Percentiles rank a stretch among this genome's conserved stretches.
Evolutionary conservation across 2,329 filamentous ascomycete species (phyloP).

Genomic region (Cladosporium sp.): DNA sequence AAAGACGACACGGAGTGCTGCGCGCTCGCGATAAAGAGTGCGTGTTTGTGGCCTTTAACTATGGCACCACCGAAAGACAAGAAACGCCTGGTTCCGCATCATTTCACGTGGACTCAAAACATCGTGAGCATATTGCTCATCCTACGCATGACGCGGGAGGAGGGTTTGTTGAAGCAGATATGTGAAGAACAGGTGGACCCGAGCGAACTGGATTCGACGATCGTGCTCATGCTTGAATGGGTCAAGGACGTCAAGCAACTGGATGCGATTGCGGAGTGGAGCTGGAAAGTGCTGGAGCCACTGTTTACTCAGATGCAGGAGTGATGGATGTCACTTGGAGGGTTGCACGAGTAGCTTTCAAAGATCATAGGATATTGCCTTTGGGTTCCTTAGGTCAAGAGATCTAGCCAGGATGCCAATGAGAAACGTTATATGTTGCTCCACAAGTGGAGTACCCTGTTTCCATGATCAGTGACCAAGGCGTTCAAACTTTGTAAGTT

Average conservation of each 20-base stretch:
- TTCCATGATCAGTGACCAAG: too few species aligned
- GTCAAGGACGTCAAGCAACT: conserved; percentile 56
- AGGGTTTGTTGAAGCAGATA: conserved; percentile 56
- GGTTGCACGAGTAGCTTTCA: too few species aligned
- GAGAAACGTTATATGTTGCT: too few species aligned
- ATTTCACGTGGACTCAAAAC: conserved; percentile 64
- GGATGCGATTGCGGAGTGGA: conserved; percentile 58
- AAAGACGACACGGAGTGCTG: conserved; percentile 55
- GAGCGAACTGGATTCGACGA: conserved; percentile 52
- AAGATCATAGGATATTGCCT: too few species aligned
- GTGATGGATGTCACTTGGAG: too few species aligned
- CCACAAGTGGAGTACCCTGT: too few species aligned
- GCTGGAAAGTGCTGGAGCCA: conserved; percentile 53
- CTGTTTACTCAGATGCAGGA: conserved; percentile 43
- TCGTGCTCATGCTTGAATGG: conserved; percentile 59
- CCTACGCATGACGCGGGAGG: conserved; percentile 55
- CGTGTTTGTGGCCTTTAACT: conserved; percentile 37
- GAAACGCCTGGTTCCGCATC: conserved; percentile 59
- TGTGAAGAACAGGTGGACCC: too few species aligned
- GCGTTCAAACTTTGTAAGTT: too few species aligned
- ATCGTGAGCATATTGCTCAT: conserved; percentile 59
- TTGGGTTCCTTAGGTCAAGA: too few species aligned
- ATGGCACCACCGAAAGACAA: conserved; percentile 53
- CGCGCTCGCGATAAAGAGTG: conserved; percentile 59
- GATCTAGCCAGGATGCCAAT: too few species aligned